A percentile compares a stretch with the other conserved stretches of the same genome.
phyloP scores from a whole-genome alignment of 441 rosid species.

The Euphorbia schlechtendalii region DNA sequence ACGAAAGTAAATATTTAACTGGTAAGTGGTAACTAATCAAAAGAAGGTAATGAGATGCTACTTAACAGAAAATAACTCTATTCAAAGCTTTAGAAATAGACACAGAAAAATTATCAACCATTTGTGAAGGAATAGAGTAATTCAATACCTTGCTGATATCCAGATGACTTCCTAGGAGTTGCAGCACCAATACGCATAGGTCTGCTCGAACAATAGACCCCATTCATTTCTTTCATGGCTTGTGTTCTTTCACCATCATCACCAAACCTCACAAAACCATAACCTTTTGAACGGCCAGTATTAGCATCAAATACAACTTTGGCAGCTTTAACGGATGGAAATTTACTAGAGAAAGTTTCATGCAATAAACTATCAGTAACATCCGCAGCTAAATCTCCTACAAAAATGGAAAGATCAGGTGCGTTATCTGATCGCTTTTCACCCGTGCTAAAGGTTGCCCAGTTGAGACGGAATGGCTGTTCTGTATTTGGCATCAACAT shows the following conservation, averaged over 20 bases:
- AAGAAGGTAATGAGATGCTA: not conserved
- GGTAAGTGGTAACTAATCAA: too few relatives aligned
- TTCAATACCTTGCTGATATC: too few relatives aligned
- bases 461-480: constrained; percentile 79
- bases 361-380: constrained; percentile 67
- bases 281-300: constrained; percentile 89
- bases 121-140: too few relatives aligned
- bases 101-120: constrained; percentile 12
- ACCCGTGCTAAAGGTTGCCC: constrained; percentile 89
- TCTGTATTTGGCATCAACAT: constrained; percentile 66
- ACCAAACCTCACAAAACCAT: constrained; percentile 93
- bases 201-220: constrained; percentile 79
- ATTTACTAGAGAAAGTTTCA: constrained; percentile 60
- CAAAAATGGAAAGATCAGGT: constrained; percentile 87
- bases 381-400: constrained; percentile 91
- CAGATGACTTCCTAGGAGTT: constrained; percentile 71
- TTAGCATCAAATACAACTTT: constrained; percentile 83
- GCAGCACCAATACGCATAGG: constrained; percentile 96
- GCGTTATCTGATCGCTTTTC: constrained; percentile 77
- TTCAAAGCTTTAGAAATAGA: not conserved
- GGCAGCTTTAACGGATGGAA: constrained; percentile 79
- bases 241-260: constrained; percentile 68
- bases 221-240: constrained; percentile 94
- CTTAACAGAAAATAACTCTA: constrained; percentile 10
- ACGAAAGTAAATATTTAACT: too few relatives aligned